Evolutionary conservation across 1,284 basidiomycete genomes (phyloP), one percentile per base, ranked within the genome.

Genomic region (Blastosporella zonata): DNA sequence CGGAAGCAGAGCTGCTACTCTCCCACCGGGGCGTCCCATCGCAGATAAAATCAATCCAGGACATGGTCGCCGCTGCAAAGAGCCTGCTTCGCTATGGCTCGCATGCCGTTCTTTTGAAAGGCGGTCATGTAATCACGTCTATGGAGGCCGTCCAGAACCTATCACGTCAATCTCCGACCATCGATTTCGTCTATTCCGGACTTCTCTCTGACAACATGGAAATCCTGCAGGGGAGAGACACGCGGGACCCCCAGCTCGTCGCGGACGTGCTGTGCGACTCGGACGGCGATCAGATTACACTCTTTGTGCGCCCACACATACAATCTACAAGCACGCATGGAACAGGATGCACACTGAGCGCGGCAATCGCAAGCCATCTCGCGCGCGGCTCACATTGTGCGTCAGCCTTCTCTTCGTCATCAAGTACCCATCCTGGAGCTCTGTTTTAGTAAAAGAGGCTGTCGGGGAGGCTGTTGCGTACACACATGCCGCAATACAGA

Each of bases 311-410:
- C 2, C 81, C 81, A 2, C 72, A 79, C 18, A 71, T 95, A 20
- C 73, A 86, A 3, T 85, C 86, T 8, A 78, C 68, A 20, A 90
- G 76, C 55, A 95, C 94, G 0, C 95, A 97, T 62, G 95, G 95
- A 1, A 97, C 95, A 0, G 95, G 95, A 1, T 98, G 94, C 64
- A 97, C 95, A 0, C 74, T 97, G 7, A 88, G 86, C 33, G 85
- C 93, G 0, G 91, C 93, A 0, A 76, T 97, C 12, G 84, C 88
- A 1, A 84, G 84, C 43, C 74, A 75, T 18, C 69, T 93, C 10
- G 84, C 79, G 0, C 70, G 72, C 31, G 84, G 84, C 29, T 57
- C 60, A 10, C 59, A 62, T 1, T 59, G 84, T 84, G 58, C 63
- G 75, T 69, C 15, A 17, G 44, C 20, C n/a, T 42, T 44, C 23